A percentile compares a stretch with the other conserved stretches of the same genome.
Evolutionary conservation across 176 grass and related monocot species (phyloP).

Genomic region (Bolboschoenus planiculmis): DNA sequence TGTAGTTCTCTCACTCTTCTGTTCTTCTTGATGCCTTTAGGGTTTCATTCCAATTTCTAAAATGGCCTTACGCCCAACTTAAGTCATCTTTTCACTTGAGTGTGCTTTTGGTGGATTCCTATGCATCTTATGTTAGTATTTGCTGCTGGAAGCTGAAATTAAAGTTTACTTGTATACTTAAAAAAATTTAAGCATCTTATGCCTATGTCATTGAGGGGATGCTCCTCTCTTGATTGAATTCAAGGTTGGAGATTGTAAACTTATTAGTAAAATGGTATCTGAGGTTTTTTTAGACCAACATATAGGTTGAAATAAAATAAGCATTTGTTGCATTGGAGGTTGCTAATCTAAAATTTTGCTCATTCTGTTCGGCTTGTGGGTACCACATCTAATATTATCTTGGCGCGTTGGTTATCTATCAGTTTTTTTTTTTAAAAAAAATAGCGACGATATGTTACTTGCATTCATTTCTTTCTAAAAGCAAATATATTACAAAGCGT

Average conservation of each 20-base stretch:
- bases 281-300: background rate
- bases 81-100: background rate
- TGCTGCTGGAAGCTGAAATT: background rate
- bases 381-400: background rate
- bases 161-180: background rate
- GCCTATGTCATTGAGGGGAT: background rate
- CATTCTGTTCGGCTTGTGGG: no score
- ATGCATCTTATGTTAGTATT: background rate
- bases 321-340: background rate
- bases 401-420: no score
- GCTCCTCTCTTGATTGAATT: background rate
- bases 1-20: background rate
- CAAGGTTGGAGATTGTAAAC: background rate
- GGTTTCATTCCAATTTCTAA: background rate
- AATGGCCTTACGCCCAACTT: background rate
- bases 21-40: background rate
- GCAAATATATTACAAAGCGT: no score
- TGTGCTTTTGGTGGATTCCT: background rate
- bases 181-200: background rate
- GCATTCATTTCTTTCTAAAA: no score
- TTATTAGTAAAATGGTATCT: background rate
- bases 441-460: no score
- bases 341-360: background rate
- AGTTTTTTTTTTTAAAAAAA: no score
- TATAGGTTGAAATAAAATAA: background rate